phyloP scores from a whole-genome alignment of 2,329 filamentous ascomycete species.

The Ophiocordyceps camponoti-floridani region DNA sequence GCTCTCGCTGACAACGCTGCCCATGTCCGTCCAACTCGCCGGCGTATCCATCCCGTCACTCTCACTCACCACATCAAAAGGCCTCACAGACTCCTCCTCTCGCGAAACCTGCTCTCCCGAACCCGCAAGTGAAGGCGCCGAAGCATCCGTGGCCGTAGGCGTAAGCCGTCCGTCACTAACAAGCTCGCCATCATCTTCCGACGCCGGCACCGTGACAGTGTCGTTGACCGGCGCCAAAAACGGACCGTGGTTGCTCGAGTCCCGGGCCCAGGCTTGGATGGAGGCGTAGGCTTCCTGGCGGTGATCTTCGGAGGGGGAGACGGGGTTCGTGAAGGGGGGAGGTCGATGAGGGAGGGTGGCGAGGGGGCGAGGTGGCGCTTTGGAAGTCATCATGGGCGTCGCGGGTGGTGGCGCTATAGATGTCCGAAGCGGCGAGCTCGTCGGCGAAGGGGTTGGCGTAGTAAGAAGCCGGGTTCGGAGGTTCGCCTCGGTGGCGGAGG shows the following conservation, averaged over 20 bases:
- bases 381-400: constrained; percentile 9
- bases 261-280: constrained; percentile 47
- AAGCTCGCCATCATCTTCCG: constrained; percentile 25
- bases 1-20: constrained; percentile 41
- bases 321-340: constrained; percentile 16
- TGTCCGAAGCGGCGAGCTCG: constrained; percentile 32
- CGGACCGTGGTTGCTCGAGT: constrained; percentile 23
- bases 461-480: not conserved
- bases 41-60: constrained; percentile 42
- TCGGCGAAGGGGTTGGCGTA: constrained; percentile 43
- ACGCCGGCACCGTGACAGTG: constrained; percentile 27
- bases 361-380: constrained; percentile 7
- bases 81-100: constrained; percentile 17
- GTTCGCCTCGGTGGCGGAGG: constrained; percentile 27
- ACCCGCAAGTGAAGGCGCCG: constrained; percentile 26
- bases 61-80: constrained; percentile 40
- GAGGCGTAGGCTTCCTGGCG: constrained; percentile 33
- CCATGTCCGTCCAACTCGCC: constrained; percentile 46
- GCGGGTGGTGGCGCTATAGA: constrained; percentile 39
- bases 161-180: constrained; percentile 36
- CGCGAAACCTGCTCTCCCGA: constrained; percentile 29
- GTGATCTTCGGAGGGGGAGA: constrained; percentile 34
- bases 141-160: constrained; percentile 34
- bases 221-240: constrained; percentile 45
- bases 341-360: constrained; percentile 16